Conservation (phyloP, 2,329 filamentous ascomycete genomes). For the Xylaria sp. region DNA sequence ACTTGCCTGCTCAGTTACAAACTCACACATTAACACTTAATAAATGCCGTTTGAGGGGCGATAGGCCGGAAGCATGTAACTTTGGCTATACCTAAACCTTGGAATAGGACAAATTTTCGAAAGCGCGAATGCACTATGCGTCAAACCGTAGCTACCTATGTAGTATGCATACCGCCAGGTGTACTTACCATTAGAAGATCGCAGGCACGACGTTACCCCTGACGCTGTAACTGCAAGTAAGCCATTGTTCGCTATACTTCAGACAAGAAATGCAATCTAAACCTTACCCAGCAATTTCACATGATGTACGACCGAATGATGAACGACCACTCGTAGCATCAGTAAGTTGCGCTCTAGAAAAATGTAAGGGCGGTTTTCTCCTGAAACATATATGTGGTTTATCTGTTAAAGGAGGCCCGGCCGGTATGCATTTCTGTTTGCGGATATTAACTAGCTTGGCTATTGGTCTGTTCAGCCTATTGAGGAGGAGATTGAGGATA, state of each 20-base stretch:
- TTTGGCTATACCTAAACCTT: not conserved
- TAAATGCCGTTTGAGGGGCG: not conserved
- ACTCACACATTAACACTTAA: not conserved
- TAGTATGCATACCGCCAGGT: not conserved
- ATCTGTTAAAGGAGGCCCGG: not conserved
- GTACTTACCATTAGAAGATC: not conserved
- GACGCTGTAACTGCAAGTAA: not conserved
- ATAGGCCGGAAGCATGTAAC: not conserved
- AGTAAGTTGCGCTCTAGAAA: not conserved
- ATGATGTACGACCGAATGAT: not conserved
- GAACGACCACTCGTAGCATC: not conserved
- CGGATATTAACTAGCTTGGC: conserved; percentile 4
- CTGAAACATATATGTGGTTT: not conserved
- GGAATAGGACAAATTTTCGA: not conserved
- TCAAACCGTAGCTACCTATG: not conserved
- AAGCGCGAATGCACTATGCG: not conserved
- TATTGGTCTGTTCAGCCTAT: conserved; percentile 21
- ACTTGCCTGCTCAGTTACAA: too few relatives aligned
- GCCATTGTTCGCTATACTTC: not conserved
- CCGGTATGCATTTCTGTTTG: conserved; percentile 16
- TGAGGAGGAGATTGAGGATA: conserved; percentile 12
- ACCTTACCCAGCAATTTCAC: not conserved
- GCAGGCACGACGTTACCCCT: not conserved
- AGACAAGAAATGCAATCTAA: not conserved
- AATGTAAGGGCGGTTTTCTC: not conserved